Percentiles rank a stretch among this genome's conserved stretches.
These are phyloP conservation scores for Piper betle DNA, from an alignment of 164 flowering plant species.

Conservation along the genomic window DNA sequence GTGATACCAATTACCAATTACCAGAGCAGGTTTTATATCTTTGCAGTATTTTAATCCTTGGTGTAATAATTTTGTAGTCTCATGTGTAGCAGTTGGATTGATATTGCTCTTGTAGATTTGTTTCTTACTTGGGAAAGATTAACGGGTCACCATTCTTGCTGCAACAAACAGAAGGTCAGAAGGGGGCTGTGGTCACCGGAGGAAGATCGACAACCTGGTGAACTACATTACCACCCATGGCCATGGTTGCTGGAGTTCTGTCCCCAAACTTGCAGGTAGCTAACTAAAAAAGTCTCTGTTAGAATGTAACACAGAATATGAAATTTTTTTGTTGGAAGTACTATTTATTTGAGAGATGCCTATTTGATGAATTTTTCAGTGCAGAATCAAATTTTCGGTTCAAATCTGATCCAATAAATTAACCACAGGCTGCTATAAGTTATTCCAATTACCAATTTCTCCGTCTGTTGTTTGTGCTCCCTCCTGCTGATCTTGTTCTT, in stretches of 20 bases:
- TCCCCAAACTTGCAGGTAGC: constrained; percentile 69
- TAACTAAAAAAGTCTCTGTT: background rate
- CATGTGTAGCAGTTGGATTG: background rate
- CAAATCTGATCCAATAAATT: background rate
- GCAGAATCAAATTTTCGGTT: background rate
- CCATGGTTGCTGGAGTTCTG: constrained; percentile 88
- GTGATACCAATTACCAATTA: background rate
- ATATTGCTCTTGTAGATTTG: background rate
- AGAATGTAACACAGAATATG: background rate
- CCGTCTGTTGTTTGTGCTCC: background rate
- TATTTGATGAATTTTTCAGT: background rate
- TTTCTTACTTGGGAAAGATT: constrained; percentile 3
- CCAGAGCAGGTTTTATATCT: background rate
- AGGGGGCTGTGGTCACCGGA: constrained; percentile 92
- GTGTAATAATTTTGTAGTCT: background rate
- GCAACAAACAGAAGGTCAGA: constrained; percentile 80
- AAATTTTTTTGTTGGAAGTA: background rate
- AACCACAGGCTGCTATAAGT: background rate
- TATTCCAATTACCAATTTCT: background rate
- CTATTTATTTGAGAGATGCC: background rate
- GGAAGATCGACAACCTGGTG: constrained; percentile 83
- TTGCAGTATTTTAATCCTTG: background rate
- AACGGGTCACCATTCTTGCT: constrained; percentile 84
- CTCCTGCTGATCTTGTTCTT: background rate
- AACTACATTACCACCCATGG: constrained; percentile 67